These are phyloP conservation scores for Fusarium falciforme DNA, from an alignment of 2,329 filamentous ascomycete species.

Conservation along the genomic window DNA sequence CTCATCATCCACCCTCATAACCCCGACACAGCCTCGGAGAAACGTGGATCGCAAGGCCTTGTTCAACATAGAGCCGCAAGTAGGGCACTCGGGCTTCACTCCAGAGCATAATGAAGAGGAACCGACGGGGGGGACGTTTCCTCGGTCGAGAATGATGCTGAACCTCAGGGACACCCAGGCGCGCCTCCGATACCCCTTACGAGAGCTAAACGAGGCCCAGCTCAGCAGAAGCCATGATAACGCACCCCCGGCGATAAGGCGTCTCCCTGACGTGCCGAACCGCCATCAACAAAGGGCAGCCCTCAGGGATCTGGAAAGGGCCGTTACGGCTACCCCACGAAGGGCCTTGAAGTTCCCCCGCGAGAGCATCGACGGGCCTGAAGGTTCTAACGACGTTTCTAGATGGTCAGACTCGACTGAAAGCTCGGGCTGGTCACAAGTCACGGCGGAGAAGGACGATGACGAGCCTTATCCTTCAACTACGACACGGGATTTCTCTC, in stretches of 20 bases:
- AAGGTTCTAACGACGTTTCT: background rate
- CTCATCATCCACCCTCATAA: slow-evolving; percentile 30
- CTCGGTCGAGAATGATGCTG: slow-evolving; percentile 27
- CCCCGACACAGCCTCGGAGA: slow-evolving; percentile 31
- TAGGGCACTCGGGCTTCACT: slow-evolving; percentile 37
- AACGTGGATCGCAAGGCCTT: slow-evolving; percentile 20
- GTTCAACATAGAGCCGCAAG: slow-evolving; percentile 20
- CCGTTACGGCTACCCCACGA: slow-evolving; percentile 16
- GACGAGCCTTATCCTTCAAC: slow-evolving; percentile 1
- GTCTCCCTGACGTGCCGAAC: slow-evolving; percentile 1
- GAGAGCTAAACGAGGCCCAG: background rate
- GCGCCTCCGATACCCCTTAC: slow-evolving; percentile 15
- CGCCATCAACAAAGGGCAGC: slow-evolving; percentile 6
- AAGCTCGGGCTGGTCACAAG: background rate
- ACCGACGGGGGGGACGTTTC: background rate
- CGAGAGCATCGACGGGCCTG: background rate
- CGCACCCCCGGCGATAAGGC: slow-evolving; percentile 3
- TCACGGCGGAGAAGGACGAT: background rate
- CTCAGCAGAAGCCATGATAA: background rate
- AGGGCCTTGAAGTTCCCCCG: slow-evolving; percentile 6
- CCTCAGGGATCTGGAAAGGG: slow-evolving; percentile 21
- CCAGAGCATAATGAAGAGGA: slow-evolving; percentile 22
- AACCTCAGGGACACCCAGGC: slow-evolving; percentile 24
- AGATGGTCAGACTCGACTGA: background rate
- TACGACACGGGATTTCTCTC: slow-evolving; percentile 20